Evolutionary conservation across 768 basidiomycete genomes (phyloP).

Genomic region (Pleurotus eryngii): DNA sequence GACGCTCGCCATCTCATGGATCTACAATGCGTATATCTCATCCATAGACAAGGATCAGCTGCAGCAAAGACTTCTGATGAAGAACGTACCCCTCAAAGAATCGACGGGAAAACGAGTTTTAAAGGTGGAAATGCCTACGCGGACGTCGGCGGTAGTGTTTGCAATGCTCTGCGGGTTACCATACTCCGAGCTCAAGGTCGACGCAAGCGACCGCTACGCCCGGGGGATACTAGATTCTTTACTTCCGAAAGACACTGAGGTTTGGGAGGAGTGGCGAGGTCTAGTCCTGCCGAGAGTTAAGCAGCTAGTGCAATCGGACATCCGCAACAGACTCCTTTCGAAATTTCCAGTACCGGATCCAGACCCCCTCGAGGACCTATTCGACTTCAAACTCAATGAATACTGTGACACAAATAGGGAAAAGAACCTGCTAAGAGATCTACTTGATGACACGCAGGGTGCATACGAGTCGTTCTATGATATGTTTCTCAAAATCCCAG

Average conservation of each 20-base stretch:
- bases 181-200: not conserved
- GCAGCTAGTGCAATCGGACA: not conserved
- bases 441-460: not conserved
- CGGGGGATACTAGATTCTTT: conserved; percentile 3
- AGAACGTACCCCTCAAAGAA: not conserved
- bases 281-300: not conserved
- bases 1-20: conserved; percentile 27
- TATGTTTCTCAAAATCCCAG: not conserved
- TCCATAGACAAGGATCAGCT: conserved; percentile 10
- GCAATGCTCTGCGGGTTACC: conserved; percentile 1
- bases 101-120: not conserved
- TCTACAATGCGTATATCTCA: conserved; percentile 25
- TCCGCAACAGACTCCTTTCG: not conserved
- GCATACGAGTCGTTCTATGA: conserved; percentile 1
- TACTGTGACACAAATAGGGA: not conserved
- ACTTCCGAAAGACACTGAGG: conserved; percentile 3
- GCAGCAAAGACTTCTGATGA: not conserved
- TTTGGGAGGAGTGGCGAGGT: not conserved
- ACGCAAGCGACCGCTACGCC: not conserved
- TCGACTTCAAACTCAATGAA: not conserved
- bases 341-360: not conserved
- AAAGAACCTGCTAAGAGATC: not conserved
- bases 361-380: not conserved
- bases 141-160: conserved; percentile 7
- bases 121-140: conserved; percentile 7